A percentile compares a stretch with the other conserved stretches of the same genome.
These are phyloP conservation scores for Phytopythium ostracodes DNA, from an alignment of 352 stramenopile species.

Conservation along the genomic window DNA sequence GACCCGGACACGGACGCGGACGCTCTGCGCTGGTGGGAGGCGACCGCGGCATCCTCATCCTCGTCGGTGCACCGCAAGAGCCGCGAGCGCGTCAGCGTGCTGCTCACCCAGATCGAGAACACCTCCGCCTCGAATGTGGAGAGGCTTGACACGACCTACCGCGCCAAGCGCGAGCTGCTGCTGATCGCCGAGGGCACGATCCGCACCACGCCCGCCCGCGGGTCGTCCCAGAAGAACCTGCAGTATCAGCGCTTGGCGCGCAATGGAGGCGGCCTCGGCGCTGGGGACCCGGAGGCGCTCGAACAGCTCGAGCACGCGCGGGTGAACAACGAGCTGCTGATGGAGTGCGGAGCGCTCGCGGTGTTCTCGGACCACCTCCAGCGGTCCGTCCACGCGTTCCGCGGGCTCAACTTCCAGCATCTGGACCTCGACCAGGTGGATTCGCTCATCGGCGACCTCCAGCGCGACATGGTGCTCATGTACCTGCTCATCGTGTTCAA, in stretches of 20 bases:
- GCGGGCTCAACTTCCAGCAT: constrained; percentile 68
- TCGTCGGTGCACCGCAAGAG: constrained; percentile 32
- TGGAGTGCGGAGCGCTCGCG: constrained; percentile 61
- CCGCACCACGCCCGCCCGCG: constrained; percentile 11
- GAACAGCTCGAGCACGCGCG: constrained; percentile 50
- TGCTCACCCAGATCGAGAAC: constrained; percentile 71
- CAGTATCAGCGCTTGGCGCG: not conserved
- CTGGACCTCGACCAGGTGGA: constrained; percentile 68
- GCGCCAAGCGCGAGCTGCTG: constrained; percentile 63
- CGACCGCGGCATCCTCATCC: constrained; percentile 34
- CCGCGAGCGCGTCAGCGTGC: constrained; percentile 52
- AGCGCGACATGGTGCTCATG: constrained; percentile 76
- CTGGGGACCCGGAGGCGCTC: constrained; percentile 16
- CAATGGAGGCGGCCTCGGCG: not conserved
- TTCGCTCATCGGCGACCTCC: constrained; percentile 53
- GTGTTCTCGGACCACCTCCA: constrained; percentile 64
- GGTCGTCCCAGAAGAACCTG: not conserved
- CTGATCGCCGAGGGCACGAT: constrained; percentile 54
- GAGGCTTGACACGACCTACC: constrained; percentile 67
- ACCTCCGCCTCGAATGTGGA: constrained; percentile 48
- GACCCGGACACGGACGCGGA: constrained; percentile 50
- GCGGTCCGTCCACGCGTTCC: constrained; percentile 62
- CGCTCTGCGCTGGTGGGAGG: constrained; percentile 51
- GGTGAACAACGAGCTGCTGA: constrained; percentile 67
- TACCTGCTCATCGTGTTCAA: constrained; percentile 80